Evolutionary conservation across 208 protist genomes (phyloP), one percentile per base, ranked within the genome.

Genomic region (Porcisia hertigi): DNA sequence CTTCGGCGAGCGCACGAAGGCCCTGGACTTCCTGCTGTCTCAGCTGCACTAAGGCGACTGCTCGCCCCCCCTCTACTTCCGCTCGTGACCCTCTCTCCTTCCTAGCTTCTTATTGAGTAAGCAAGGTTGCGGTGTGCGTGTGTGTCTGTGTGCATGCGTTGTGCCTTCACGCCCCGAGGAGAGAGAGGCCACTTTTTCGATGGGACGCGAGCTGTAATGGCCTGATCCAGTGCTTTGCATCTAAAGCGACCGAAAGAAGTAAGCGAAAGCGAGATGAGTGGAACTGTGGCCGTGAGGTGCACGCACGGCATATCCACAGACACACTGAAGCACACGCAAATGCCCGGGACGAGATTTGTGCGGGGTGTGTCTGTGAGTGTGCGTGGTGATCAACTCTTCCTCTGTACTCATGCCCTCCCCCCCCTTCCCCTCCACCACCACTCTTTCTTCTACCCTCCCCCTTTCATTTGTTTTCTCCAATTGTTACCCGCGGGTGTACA

Each of bases 1-100:
- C 86, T 97, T 95, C 67, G 93, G 93, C 65, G 91, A 96, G 83
- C 84, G 89, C 83, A 93, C 93, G 36, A 84, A 85, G 71, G 91
- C 92, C 47, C 89, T 97, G 76, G 90, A 94, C 58, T 94, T 86
- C 86, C 87, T 97, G 55, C 88, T 97, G 59, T 82, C 77, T 20
- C 81, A 96, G 60, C 82, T 97, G 69, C 78, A 89, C 77, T 87
- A 84, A 82, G 74, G 12, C 39, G 12, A 23, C 14, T 55, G 49
- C 71, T 45, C 25, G 16, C 34, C 53, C 66, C 66, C 34, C 47
- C 70, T 57, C 47, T 65, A 41, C 74, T 71, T 39, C 53, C 57
- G 59, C 65, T 57, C 58, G 55, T 43, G 3, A 7, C 36, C 8
- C 39, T n/a, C 41, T 18, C 16, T 47, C 36, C 54, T 63, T 62